Conservation (phyloP, 176 grass and related monocot species). For the maize (Zea mays) region DNA sequence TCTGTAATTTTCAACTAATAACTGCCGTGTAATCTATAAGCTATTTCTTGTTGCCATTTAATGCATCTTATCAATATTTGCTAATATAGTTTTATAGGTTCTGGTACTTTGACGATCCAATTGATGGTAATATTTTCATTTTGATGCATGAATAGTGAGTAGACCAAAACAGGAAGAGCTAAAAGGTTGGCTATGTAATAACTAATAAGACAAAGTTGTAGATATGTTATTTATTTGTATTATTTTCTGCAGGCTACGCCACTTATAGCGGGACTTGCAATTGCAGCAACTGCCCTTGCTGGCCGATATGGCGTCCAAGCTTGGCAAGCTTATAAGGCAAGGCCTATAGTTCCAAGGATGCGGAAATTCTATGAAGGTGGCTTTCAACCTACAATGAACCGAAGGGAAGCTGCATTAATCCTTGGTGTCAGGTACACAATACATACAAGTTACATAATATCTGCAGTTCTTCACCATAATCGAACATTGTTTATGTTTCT, state of each 20-base stretch:
- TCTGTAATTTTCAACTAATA: too few species aligned
- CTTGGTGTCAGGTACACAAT: constrained; percentile 71
- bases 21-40: too few species aligned
- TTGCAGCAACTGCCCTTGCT: constrained; percentile 72
- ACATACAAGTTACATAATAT: constrained; percentile 4
- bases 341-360: constrained; percentile 80
- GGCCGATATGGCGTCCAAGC: constrained; percentile 76
- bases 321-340: constrained; percentile 86
- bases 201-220: neutral
- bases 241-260: constrained; percentile 51
- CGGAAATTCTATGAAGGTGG: constrained; percentile 96
- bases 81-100: too few species aligned
- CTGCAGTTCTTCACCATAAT: neutral
- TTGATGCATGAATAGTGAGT: too few species aligned
- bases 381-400: constrained; percentile 78
- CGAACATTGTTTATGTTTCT: neutral
- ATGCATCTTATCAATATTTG: too few species aligned
- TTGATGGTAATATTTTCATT: too few species aligned
- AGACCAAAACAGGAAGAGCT: neutral
- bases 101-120: too few species aligned
- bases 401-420: constrained; percentile 80
- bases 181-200: constrained; percentile 1
- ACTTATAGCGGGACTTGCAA: constrained; percentile 77
- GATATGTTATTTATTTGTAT: constrained; percentile 17
- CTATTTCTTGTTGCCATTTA: too few species aligned